Percentiles rank a stretch among this genome's conserved stretches.
These are phyloP conservation scores for Aspergillus saccharolyticus DNA, from an alignment of 495 filamentous ascomycete genomes.

Conservation along the genomic window DNA sequence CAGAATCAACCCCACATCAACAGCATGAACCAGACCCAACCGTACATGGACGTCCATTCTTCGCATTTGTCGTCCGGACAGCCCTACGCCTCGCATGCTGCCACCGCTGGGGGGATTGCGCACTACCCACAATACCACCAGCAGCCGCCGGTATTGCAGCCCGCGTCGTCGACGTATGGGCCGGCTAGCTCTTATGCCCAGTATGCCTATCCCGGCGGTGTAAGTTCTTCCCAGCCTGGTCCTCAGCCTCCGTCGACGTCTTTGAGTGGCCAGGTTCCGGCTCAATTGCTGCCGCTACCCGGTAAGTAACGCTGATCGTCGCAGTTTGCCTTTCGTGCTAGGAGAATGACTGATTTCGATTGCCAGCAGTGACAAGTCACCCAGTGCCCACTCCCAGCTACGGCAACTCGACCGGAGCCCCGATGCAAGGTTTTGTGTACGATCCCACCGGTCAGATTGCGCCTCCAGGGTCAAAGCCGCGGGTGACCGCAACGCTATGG, in stretches of 20 bases:
- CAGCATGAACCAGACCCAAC: slow-evolving; percentile 80
- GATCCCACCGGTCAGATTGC: slow-evolving; percentile 90
- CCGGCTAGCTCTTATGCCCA: slow-evolving; percentile 59
- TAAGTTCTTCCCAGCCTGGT: slow-evolving; percentile 67
- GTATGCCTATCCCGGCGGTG: slow-evolving; percentile 69
- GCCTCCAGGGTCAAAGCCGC: slow-evolving; percentile 96
- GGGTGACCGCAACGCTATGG: slow-evolving; percentile 95
- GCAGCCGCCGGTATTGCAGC: slow-evolving; percentile 78
- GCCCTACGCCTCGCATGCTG: slow-evolving; percentile 73
- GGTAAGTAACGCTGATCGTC: slow-evolving; percentile 33
- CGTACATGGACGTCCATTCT: slow-evolving; percentile 79
- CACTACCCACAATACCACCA: slow-evolving; percentile 68
- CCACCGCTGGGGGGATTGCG: slow-evolving; percentile 66
- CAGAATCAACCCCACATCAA: slow-evolving; percentile 42
- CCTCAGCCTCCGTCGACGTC: slow-evolving; percentile 64
- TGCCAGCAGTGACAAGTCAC: slow-evolving; percentile 37
- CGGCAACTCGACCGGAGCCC: slow-evolving; percentile 46
- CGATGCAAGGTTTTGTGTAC: slow-evolving; percentile 54
- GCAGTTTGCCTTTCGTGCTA: not conserved
- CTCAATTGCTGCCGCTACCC: slow-evolving; percentile 65
- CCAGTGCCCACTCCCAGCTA: slow-evolving; percentile 41
- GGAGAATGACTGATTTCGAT: not conserved
- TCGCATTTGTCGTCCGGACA: slow-evolving; percentile 78
- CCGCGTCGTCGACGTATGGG: slow-evolving; percentile 67
- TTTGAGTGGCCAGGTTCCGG: slow-evolving; percentile 52